A percentile compares a stretch with the other conserved stretches of the same genome.
phyloP scores from a whole-genome alignment of 768 basidiomycete species.

The Trametes villosa region DNA sequence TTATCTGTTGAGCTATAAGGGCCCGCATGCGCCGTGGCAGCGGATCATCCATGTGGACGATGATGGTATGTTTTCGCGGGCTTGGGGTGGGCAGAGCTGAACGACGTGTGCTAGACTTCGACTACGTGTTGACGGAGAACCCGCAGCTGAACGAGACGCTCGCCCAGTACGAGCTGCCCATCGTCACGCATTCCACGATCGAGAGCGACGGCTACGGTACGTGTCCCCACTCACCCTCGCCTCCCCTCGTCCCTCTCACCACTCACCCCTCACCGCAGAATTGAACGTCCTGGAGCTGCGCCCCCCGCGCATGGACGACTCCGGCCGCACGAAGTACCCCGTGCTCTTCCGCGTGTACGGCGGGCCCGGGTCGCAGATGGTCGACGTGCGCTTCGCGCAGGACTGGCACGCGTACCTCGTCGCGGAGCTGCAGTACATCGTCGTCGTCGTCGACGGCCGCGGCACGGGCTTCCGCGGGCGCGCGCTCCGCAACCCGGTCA shows the following conservation, averaged over 20 bases:
- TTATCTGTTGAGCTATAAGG: constrained; percentile 79
- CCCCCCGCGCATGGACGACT: constrained; percentile 91
- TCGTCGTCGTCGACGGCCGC: constrained; percentile 89
- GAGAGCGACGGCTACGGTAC: constrained; percentile 78
- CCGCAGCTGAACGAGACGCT: constrained; percentile 64
- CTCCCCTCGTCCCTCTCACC: neutral
- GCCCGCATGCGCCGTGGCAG: constrained; percentile 89
- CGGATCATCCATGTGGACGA: constrained; percentile 64
- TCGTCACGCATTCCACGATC: constrained; percentile 71
- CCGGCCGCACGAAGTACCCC: constrained; percentile 95
- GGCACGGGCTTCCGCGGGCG: constrained; percentile 94
- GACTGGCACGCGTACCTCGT: constrained; percentile 92
- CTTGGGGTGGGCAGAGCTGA: neutral
- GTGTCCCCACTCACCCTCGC: neutral
- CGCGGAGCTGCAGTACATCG: constrained; percentile 78
- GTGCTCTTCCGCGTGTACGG: constrained; percentile 95
- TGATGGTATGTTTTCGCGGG: constrained; percentile 40
- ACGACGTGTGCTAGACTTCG: constrained; percentile 49
- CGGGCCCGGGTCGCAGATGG: constrained; percentile 85
- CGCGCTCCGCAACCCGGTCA: constrained; percentile 82
- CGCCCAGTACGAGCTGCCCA: constrained; percentile 70
- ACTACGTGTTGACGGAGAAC: constrained; percentile 75
- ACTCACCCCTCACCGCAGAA: constrained; percentile 48
- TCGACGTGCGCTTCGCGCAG: constrained; percentile 64
- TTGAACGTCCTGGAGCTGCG: constrained; percentile 90